Conservation (phyloP, 139 green algal genomes). For the Volvox reticuliferus region DNA sequence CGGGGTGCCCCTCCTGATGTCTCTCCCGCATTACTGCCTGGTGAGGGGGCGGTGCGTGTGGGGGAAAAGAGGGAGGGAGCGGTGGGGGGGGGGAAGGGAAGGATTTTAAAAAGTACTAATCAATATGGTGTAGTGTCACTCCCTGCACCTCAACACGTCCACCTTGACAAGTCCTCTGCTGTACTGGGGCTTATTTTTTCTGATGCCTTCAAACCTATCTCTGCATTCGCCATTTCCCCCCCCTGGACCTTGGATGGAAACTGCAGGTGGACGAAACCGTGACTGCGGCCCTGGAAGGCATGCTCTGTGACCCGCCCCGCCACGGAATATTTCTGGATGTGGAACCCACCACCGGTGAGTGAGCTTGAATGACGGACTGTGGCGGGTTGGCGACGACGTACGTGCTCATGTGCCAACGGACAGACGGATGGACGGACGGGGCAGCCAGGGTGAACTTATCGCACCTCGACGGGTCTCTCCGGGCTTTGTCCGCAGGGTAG, state of each 20-base stretch:
- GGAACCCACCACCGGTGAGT: conserved; percentile 25
- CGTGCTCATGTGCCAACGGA: too few relatives aligned
- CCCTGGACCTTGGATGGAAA: neutral
- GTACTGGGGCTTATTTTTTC: too few relatives aligned
- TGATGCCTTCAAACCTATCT: neutral
- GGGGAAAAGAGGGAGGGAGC: neutral
- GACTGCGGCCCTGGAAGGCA: conserved; percentile 5
- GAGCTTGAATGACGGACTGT: neutral
- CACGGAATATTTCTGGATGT: conserved; percentile 40
- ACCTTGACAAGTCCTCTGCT: too few relatives aligned
- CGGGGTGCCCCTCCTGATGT: conserved; percentile 22
- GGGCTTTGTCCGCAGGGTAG: too few relatives aligned
- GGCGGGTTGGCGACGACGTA: too few relatives aligned
- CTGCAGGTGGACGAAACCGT: conserved; percentile 5
- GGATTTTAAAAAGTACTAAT: neutral
- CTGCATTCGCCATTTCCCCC: neutral
- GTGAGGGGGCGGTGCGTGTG: neutral
- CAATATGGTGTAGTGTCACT: too few relatives aligned
- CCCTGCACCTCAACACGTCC: too few relatives aligned
- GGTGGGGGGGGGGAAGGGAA: neutral
- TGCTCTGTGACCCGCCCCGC: neutral
- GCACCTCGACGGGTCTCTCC: too few relatives aligned
- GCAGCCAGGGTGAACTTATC: too few relatives aligned
- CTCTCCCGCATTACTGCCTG: conserved; percentile 41
- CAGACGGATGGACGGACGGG: too few relatives aligned